Percentiles rank a stretch among this genome's conserved stretches.
Conservation (phyloP, 2,329 filamentous ascomycete species). For the Fusarium subtropicale region DNA sequence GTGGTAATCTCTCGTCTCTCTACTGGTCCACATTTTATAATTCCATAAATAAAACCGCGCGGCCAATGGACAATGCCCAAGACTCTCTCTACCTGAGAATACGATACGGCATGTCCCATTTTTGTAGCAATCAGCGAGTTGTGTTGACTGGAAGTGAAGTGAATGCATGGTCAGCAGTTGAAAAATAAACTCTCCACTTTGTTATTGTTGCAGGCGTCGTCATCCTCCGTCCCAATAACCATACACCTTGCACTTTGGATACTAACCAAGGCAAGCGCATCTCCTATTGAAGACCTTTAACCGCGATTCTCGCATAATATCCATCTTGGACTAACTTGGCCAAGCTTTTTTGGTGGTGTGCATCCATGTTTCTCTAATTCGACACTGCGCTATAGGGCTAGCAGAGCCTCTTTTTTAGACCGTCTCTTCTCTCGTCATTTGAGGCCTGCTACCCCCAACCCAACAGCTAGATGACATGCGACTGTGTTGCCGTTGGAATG, state of each 20-base stretch:
- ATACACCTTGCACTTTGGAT: neutral
- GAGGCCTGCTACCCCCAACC: slow-evolving; percentile 7
- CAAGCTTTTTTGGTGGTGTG: slow-evolving; percentile 15
- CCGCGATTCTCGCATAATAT: slow-evolving; percentile 2
- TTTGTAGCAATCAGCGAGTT: slow-evolving; percentile 2
- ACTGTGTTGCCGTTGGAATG: slow-evolving; percentile 20
- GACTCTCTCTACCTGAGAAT: neutral
- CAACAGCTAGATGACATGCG: neutral
- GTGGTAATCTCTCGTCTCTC: slow-evolving; percentile 39
- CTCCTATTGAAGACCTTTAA: slow-evolving; percentile 1
- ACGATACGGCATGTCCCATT: slow-evolving; percentile 12
- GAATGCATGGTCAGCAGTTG: slow-evolving; percentile 21
- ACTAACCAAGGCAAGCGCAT: neutral
- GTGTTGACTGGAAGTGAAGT: neutral
- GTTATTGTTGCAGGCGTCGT: slow-evolving; percentile 28
- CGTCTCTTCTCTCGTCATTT: slow-evolving; percentile 4
- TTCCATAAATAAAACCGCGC: slow-evolving; percentile 38
- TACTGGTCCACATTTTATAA: slow-evolving; percentile 26
- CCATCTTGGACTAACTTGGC: neutral
- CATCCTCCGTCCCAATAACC: slow-evolving; percentile 10
- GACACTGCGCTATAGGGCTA: slow-evolving; percentile 11
- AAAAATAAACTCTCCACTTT: slow-evolving; percentile 6
- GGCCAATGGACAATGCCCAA: slow-evolving; percentile 9
- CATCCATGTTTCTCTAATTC: slow-evolving; percentile 17
- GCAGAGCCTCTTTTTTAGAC: slow-evolving; percentile 29